These are phyloP conservation scores for Malassezia pachydermatis DNA, from an alignment of 1,284 basidiomycete genomes.

Conservation along the genomic window DNA sequence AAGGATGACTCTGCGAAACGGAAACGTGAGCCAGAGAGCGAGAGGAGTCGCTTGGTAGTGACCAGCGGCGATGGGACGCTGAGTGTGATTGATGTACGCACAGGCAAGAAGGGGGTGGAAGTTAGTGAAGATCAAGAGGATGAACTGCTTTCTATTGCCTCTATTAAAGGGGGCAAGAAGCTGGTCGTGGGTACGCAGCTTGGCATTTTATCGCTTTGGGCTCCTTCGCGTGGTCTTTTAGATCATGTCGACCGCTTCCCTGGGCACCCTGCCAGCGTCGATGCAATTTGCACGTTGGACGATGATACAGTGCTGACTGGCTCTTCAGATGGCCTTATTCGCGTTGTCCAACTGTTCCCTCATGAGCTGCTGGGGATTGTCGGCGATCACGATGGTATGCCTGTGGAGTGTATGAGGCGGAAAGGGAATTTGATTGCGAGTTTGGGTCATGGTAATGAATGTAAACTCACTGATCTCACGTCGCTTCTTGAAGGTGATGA, in stretches of 20 bases:
- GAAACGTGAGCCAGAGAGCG: constrained; percentile 16
- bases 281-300: constrained; percentile 60
- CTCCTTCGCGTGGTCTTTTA: constrained; percentile 70
- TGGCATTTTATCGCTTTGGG: constrained; percentile 83
- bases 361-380: constrained; percentile 82
- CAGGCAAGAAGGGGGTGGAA: constrained; percentile 58
- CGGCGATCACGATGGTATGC: constrained; percentile 71
- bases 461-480: constrained; percentile 71
- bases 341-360: constrained; percentile 78
- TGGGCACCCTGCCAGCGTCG: constrained; percentile 62
- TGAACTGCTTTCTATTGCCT: constrained; percentile 71
- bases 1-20: constrained; percentile 16
- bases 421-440: constrained; percentile 74
- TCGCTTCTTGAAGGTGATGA: constrained; percentile 53
- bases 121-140: constrained; percentile 86
- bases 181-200: constrained; percentile 78
- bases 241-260: constrained; percentile 89
- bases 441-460: constrained; percentile 76
- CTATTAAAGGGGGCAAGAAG: constrained; percentile 71
- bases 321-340: constrained; percentile 80
- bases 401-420: constrained; percentile 70
- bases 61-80: constrained; percentile 78
- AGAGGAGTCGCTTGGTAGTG: constrained; percentile 27
- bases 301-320: constrained; percentile 67
- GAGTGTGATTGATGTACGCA: constrained; percentile 64